Percentiles rank a stretch among this genome's conserved stretches.
Evolutionary conservation across 2,329 filamentous ascomycete genomes (phyloP).

Genomic region (Neonectria magnoliae): DNA sequence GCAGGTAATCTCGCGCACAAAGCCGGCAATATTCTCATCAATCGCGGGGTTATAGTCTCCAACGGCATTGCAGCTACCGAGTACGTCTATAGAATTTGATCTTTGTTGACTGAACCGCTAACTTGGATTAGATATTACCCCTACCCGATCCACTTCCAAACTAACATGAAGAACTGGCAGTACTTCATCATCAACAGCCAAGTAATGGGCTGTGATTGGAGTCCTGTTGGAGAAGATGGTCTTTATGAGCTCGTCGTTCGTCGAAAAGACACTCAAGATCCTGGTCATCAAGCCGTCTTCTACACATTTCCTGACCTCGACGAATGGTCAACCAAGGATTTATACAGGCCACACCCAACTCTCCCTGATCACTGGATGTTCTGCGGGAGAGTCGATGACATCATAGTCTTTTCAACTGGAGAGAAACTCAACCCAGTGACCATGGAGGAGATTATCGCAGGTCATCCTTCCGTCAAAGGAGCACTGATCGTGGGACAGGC

Average conservation of each 20-base stretch:
- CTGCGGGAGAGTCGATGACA: slow-evolving; percentile 48
- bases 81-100: slow-evolving; percentile 38
- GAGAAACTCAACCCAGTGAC: slow-evolving; percentile 60
- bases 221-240: slow-evolving; percentile 22
- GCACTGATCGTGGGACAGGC: slow-evolving; percentile 58
- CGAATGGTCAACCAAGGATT: slow-evolving; percentile 50
- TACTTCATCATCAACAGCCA: slow-evolving; percentile 44
- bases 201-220: slow-evolving; percentile 54
- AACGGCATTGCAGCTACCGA: slow-evolving; percentile 57
- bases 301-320: slow-evolving; percentile 50
- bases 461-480: slow-evolving; percentile 52
- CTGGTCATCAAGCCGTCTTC: slow-evolving; percentile 47
- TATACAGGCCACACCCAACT: slow-evolving; percentile 51
- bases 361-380: slow-evolving; percentile 46
- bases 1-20: slow-evolving; percentile 50
- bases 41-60: slow-evolving; percentile 46
- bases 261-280: slow-evolving; percentile 49
- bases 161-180: slow-evolving; percentile 51
- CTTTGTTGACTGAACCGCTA: background rate
- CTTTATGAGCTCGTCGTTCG: slow-evolving; percentile 49
- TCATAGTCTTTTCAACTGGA: slow-evolving; percentile 61
- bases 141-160: slow-evolving; percentile 48
- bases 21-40: slow-evolving; percentile 51
- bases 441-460: slow-evolving; percentile 38
- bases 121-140: slow-evolving; percentile 44